A percentile compares a stretch with the other conserved stretches of the same genome.
Conservation (phyloP, 345 rosid genomes). For the Salix exigua region DNA sequence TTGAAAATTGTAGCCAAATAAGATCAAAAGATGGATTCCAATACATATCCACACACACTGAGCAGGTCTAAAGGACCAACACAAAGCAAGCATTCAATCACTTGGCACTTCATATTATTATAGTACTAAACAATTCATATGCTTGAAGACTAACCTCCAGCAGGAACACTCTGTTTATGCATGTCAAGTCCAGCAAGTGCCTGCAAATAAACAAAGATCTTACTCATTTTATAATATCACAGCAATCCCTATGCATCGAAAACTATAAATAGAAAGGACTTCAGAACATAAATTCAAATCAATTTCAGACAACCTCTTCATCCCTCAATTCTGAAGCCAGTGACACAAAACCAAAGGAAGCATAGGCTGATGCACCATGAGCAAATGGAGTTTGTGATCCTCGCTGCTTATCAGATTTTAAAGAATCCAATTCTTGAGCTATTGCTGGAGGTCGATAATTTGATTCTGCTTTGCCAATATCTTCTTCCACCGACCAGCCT, state of each 20-base stretch:
- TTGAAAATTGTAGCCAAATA: not conserved
- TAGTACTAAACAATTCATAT: conserved; percentile 13
- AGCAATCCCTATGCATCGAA: not conserved
- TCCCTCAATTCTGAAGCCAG: conserved; percentile 49
- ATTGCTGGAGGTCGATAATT: conserved; percentile 28
- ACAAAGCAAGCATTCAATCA: not conserved
- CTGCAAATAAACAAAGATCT: conserved; percentile 31
- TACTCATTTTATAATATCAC: conserved; percentile 4
- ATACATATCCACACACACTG: not conserved
- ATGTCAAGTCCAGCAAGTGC: conserved; percentile 35
- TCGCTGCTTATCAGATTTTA: conserved; percentile 48
- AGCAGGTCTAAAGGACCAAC: not conserved
- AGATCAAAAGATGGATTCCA: not conserved
- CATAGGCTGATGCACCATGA: conserved; percentile 34
- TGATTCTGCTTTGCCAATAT: conserved; percentile 26
- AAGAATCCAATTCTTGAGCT: conserved; percentile 40
- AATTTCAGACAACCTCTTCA: conserved; percentile 57
- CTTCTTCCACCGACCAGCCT: conserved; percentile 75
- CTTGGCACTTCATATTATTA: not conserved
- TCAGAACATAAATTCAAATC: conserved; percentile 7
- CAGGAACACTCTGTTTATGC: conserved; percentile 42
- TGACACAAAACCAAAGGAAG: conserved; percentile 37
- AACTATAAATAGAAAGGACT: not conserved
- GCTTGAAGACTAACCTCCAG: conserved; percentile 52
- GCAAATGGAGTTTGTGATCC: conserved; percentile 38